Evolutionary conservation across 495 filamentous ascomycete species (phyloP), one percentile per base, ranked within the genome.

Genomic region (Penicillium malachiteum): DNA sequence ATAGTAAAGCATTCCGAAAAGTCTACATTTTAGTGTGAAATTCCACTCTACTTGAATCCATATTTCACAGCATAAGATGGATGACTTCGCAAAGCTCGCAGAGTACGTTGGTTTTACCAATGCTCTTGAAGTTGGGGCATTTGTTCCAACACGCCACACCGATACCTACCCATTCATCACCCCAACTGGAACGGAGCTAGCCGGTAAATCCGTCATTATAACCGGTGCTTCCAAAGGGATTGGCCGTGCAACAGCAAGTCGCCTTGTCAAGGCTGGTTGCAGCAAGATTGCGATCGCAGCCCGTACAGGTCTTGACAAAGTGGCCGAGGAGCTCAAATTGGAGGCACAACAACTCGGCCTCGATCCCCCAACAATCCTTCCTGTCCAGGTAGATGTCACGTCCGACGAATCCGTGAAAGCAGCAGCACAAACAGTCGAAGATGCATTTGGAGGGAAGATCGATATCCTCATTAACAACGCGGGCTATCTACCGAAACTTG

Each of bases 391-490:
- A 3, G 79, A 83, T 58, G 74, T 81, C 12, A 65, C 72, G 7
- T 66, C 69, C 39, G 53, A 58, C 16, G 60, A 63, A 2, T 70
- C 59, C 45, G 75, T 81, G 5, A 68, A 66, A 1, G 55, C 50
- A 0, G 71, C 69, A 0, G 73, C 65, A 5, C 48, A 63, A 5
- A 33, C 65, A 9, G 58, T 71, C 4, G 67, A 70, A 17, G 31
- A 66, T 35, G 40, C 44, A 0, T 70, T 75, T 41, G 56, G 73
- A 26, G 21, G 21, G 4, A 59, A 64, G 1, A 53, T 84, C 0
- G 81, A 86, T 47, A 73, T 85, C 38, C 59, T 85, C 13, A 66
- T 84, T 55, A 83, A 81, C 59, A 84, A 84, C 45, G 80, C 82
- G 0, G 82, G 77, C n/a, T 57, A 62, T 35, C 54, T 79, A 5